Conservation (phyloP, 2,329 filamentous ascomycete species). For the Phaeosphaeria sp. region DNA sequence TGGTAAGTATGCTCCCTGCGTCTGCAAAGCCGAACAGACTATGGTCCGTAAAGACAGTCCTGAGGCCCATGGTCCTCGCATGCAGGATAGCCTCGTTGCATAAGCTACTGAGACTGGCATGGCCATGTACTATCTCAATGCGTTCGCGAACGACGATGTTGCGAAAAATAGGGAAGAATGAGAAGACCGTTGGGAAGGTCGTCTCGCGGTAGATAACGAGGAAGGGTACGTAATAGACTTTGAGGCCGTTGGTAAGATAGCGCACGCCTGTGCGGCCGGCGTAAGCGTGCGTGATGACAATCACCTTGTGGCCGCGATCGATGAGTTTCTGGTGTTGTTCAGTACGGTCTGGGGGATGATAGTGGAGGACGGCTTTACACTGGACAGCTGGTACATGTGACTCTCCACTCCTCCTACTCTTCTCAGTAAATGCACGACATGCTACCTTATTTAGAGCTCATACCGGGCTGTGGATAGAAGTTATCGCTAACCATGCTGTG, state of each 20-base stretch:
- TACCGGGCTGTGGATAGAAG: constrained; percentile 94
- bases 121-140: constrained; percentile 98
- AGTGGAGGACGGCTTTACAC: constrained; percentile 52
- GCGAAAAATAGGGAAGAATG: constrained; percentile 96
- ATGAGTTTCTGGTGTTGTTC: constrained; percentile 74
- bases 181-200: constrained; percentile 96
- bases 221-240: constrained; percentile 98
- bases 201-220: constrained; percentile 93
- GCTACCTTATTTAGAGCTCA: constrained; percentile 11
- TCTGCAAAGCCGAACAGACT: constrained; percentile 98
- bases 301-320: constrained; percentile 96
- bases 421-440: constrained; percentile 24
- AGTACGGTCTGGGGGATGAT: constrained; percentile 10
- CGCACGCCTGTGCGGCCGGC: constrained; percentile 88
- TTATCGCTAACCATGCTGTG: constrained; percentile 94
- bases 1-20: constrained; percentile 92
- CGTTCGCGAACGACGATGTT: constrained; percentile 94
- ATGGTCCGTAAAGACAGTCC: constrained; percentile 97
- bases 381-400: constrained; percentile 97
- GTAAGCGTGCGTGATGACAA: constrained; percentile 96
- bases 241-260: constrained; percentile 96
- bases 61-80: constrained; percentile 91
- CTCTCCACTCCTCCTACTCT: constrained; percentile 82
- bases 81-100: constrained; percentile 96
- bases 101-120: constrained; percentile 89